phyloP scores from a whole-genome alignment of 169 alveolate species.

The Cryptosporidium sp. region DNA sequence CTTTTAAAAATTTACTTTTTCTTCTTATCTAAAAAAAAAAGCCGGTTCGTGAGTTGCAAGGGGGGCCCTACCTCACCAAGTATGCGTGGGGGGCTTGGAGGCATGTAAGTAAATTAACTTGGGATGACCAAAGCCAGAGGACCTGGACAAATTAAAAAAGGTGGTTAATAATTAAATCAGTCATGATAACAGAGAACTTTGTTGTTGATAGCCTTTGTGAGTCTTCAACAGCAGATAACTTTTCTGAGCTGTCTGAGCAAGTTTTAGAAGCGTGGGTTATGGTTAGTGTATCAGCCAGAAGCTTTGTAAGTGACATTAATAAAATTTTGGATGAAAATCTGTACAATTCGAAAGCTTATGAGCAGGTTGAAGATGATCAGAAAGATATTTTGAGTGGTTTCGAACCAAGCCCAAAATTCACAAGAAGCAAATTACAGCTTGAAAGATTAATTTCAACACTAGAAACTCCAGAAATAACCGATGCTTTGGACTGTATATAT shows the following conservation, averaged over 20 bases:
- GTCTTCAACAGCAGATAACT: background rate
- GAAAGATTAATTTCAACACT: background rate
- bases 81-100: slow-evolving; percentile 41
- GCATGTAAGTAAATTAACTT: slow-evolving; percentile 32
- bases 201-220: background rate
- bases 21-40: background rate
- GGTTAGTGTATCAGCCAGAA: background rate
- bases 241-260: background rate
- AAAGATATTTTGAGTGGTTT: background rate
- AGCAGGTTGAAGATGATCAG: background rate
- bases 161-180: background rate
- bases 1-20: background rate
- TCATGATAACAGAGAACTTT: slow-evolving; percentile 5
- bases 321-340: background rate
- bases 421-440: slow-evolving; percentile 8
- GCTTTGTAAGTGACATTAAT: background rate
- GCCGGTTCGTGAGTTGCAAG: slow-evolving; percentile 1
- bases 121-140: slow-evolving; percentile 21
- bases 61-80: slow-evolving; percentile 29
- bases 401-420: background rate
- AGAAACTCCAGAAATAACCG: slow-evolving; percentile 13
- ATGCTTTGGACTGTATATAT: background rate
- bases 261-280: slow-evolving; percentile 14
- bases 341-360: background rate
- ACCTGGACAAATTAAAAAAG: background rate